Base-by-base conservation (phyloP, 2,329 filamentous ascomycete species). In the Didymella lethalis region DNA sequence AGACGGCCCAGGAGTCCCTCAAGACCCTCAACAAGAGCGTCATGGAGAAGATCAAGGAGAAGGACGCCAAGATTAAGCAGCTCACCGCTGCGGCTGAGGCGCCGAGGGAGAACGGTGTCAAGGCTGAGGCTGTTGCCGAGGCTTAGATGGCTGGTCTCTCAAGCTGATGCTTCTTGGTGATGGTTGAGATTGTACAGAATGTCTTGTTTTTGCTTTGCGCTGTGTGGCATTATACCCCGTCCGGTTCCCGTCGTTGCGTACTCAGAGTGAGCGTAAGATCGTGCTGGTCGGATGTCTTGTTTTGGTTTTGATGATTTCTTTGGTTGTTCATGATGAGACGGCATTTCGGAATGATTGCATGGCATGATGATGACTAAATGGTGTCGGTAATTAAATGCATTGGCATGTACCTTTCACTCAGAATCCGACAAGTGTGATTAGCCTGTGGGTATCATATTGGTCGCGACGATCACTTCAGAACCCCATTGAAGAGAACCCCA, bases 41-140 rank as follows among this genome's bases (percentile, higher is more conserved):
- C 20, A 41, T 65, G 41, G 52, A 64, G 38, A 65, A 69, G 59
- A 54, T 63, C 26, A 68, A 69, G 48, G 61, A 61, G 11, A 59
- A 66, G 57, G 63, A 64, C 12, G 51, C 61, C 11, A 61, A 66
- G 54, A 56, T 63, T 20, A 62, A 61, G 49, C 59, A 65, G 41
- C 47, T 64, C 49, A 57, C 48, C 7, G 50, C 56, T 20, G 52
- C 51, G 14, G 51, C 52, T 11, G 48, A 51, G 36, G 34, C 47
- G 47, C 51, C 57, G 3, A 60, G 55, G 57, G 57, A 60, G 57
- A 55, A 55, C 51, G 52, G 48, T 20, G 43, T 50, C 44, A 44
- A 51, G 36, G 52, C 44, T 26, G 57, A 60, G 48, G 48, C 52
- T 45, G 52, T 45, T 8, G 51, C 34, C 29, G 52, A 55, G 48